Evolutionary conservation across 345 rosid species (phyloP), one percentile per base, ranked within the genome.

Genomic region (Euphorbia tirucalli): DNA sequence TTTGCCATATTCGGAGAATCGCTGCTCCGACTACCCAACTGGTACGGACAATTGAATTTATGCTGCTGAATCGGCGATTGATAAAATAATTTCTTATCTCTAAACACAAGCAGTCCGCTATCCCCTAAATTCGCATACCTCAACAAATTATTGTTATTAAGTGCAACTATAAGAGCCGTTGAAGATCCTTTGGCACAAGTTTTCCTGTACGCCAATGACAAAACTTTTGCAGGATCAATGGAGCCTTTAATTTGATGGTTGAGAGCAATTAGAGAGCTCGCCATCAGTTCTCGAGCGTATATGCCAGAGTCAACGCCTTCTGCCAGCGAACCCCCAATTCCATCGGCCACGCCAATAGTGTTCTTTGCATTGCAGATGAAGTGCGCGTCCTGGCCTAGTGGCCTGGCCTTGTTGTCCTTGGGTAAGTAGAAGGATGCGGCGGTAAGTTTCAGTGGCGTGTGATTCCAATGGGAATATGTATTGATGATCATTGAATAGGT

Each of bases 291-390:
- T 5, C 76, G 32, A 0, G 82, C 50, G 18, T 71, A 79, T 11
- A 61, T 2, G 2, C 79, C 77, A 0, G 76, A 35, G 27, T 57
- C 81, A 2, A 74, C 22, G 0, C 81, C 81, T 5, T 30, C 15
- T 1, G 3, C 24, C 0, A 68, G 71, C 82, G 79, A 75, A 0
- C 71, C 71, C 1, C 82, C 74, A 18, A 75, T 77, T 7, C 79
- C 82, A 57, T 79, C 82, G 11, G 76, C 76, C 5, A 79, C 71
- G 3, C 79, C 79, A 4, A 79, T 19, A 13, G 70, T 21, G 4
- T 62, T 44, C 63, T 58, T 27, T 10, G 48, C 68, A 25, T 16
- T 19, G 39, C 25, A 56, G 1, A 75, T 2, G 24, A 79, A 79
- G 55, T 71, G 76, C 0, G 79, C 79, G 13, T 79, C 82, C 13